A percentile compares a stretch with the other conserved stretches of the same genome.
These are phyloP conservation scores for Silene vulgaris DNA, from an alignment of 179 eudicot genomes.

Conservation along the genomic window DNA sequence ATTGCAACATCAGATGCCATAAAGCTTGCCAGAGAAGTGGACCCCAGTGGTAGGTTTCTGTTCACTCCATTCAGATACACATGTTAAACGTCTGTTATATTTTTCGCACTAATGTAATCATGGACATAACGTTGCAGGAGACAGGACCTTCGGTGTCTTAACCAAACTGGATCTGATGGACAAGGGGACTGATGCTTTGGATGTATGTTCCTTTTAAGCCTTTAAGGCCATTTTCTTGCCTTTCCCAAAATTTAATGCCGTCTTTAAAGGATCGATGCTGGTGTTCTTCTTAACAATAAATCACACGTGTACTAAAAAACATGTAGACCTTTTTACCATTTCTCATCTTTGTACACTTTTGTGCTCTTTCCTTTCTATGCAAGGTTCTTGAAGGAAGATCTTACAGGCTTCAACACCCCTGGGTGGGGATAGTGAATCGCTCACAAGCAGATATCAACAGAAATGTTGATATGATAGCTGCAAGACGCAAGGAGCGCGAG, in stretches of 20 bases:
- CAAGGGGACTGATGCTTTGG: constrained; percentile 95
- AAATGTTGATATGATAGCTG: constrained; percentile 70
- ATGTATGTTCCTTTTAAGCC: constrained; percentile 41
- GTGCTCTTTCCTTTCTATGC: constrained; percentile 9
- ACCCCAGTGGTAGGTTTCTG: constrained; percentile 53
- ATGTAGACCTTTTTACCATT: neutral
- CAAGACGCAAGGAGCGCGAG: constrained; percentile 77
- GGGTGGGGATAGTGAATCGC: constrained; percentile 95
- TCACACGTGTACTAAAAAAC: neutral
- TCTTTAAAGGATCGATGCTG: neutral
- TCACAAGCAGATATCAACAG: constrained; percentile 91
- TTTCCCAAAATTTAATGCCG: neutral
- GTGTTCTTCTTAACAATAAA: neutral
- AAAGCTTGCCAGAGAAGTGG: constrained; percentile 84
- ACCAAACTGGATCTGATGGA: constrained; percentile 96
- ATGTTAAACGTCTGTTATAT: neutral
- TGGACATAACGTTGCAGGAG: constrained; percentile 47
- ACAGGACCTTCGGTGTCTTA: constrained; percentile 86
- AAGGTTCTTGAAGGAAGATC: constrained; percentile 97
- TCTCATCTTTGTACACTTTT: neutral
- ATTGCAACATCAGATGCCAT: constrained; percentile 98
- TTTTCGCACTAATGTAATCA: neutral
- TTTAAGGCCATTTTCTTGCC: neutral
- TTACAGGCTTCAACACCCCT: constrained; percentile 70
- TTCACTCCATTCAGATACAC: neutral